Evolutionary conservation across 495 filamentous ascomycete genomes (phyloP).

Genomic region (Aspergillus egyptiacus): DNA sequence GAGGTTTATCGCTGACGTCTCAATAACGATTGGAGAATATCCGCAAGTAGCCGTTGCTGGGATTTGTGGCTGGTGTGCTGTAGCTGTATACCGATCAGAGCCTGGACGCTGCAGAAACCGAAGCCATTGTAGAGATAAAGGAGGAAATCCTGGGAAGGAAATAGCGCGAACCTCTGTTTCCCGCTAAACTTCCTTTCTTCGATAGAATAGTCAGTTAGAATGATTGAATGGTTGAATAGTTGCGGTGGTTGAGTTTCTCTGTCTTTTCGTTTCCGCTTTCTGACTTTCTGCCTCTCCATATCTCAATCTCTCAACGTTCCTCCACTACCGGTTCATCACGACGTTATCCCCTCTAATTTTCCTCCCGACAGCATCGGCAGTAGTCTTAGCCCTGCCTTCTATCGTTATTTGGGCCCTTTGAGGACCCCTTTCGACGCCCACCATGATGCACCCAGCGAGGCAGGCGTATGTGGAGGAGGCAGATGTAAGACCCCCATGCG

Average conservation of each 20-base stretch:
- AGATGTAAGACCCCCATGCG: conserved; percentile 51
- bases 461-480: conserved; percentile 95
- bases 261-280: conserved; percentile 11
- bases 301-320: background rate
- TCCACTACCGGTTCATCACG: background rate
- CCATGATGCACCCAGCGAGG: conserved; percentile 82
- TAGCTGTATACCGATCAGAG: background rate
- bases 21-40: background rate
- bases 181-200: no score
- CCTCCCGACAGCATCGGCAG: no score
- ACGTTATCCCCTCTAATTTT: background rate
- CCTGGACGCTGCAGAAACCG: background rate
- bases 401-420: background rate
- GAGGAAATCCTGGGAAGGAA: no score
- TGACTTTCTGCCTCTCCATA: conserved; percentile 8
- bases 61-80: background rate
- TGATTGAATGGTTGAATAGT: no score
- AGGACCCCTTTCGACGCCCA: conserved; percentile 20
- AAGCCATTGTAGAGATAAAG: background rate
- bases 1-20: background rate
- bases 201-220: no score
- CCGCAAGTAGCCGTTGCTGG: conserved; percentile 8
- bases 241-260: background rate
- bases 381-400: no score
- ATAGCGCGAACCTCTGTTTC: no score